A percentile compares a stretch with the other conserved stretches of the same genome.
Evolutionary conservation across 345 rosid genomes (phyloP).

Genomic region (Excoecaria agallocha): DNA sequence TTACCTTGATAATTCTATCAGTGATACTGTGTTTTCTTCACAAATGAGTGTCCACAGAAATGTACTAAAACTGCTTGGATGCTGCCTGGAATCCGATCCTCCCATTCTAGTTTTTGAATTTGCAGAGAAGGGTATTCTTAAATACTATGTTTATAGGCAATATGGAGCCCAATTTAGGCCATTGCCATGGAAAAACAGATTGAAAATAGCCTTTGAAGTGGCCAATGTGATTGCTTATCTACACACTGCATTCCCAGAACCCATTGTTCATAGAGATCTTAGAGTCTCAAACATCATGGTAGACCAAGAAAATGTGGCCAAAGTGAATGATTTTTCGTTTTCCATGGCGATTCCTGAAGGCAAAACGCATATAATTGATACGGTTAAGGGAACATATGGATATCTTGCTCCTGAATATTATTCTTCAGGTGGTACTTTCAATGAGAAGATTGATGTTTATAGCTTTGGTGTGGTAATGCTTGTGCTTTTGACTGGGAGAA

Average conservation of each 20-base stretch:
- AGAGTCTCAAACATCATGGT: background rate
- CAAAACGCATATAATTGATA: background rate
- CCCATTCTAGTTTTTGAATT: background rate
- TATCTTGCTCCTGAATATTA: background rate
- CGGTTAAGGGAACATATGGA: background rate
- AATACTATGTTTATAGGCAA: background rate
- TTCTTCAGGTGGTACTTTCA: background rate
- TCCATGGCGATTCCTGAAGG: no score
- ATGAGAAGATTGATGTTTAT: background rate
- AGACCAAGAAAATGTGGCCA: background rate
- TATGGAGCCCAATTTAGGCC: background rate
- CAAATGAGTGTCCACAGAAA: slow-evolving; percentile 6
- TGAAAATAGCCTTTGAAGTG: slow-evolving; percentile 16
- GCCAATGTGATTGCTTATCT: slow-evolving; percentile 19
- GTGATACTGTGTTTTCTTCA: slow-evolving; percentile 7
- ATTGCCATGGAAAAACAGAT: slow-evolving; percentile 8
- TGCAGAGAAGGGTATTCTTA: background rate
- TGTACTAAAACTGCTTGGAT: slow-evolving; percentile 1
- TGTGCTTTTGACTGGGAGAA: slow-evolving; percentile 1
- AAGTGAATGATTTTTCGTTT: background rate
- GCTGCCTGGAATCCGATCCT: slow-evolving; percentile 5
- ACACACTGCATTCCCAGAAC: slow-evolving; percentile 12
- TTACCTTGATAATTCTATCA: background rate
- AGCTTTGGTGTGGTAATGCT: background rate
- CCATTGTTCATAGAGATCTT: slow-evolving; percentile 1